Base-by-base conservation (phyloP, 1,284 basidiomycete species). In the Pseudozyma tsukubaensis region DNA sequence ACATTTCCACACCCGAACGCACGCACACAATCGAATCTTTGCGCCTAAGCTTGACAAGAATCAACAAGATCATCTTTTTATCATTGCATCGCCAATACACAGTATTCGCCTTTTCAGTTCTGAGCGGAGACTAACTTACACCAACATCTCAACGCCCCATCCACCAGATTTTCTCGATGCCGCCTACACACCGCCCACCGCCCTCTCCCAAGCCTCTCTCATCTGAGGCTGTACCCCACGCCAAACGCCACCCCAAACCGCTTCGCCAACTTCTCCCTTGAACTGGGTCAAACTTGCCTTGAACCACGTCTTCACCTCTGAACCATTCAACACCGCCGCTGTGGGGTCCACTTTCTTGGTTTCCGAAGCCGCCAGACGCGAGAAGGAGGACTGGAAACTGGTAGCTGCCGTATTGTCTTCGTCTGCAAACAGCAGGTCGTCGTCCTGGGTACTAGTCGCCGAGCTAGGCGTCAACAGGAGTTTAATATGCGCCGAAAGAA, bases 331-430 rank as follows among this genome's bases (percentile, higher is more conserved):
- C 11, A 57, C 35, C 1, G 0, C n/a, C 7, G 18, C 13, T 0
- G 64, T 64, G 3, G 45, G 44, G 18, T 70, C 72, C 6, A 24
- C n/a, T 6, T 42, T 52, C 2, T 21, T 37, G 39, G 60, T 64
- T 43, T 75, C 68, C 14, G 92, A 91, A 0, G 96, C 93, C 0
- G 93, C 94, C 11, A 99, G 88, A 49, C 92, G 89, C 57, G 94
- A 94, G 86, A 96, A 99, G 2, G 92, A 91, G 0, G 92, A 92
- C 84, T 99, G 96, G 86, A 97, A 99, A 0, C 94, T 93, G 29
- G 18, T 39, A 2, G 55, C 50, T 0, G 54, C 32, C 1, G 52
- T 32, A 4, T 91, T 90, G 9, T 91, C 96, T 82, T 98, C 95
- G 85, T 98, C 96, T 48, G 96, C 89, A 45, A 89, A 88, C 1